Conservation (phyloP, 2,329 filamentous ascomycete genomes). For the Sclerotinia spermophila region DNA sequence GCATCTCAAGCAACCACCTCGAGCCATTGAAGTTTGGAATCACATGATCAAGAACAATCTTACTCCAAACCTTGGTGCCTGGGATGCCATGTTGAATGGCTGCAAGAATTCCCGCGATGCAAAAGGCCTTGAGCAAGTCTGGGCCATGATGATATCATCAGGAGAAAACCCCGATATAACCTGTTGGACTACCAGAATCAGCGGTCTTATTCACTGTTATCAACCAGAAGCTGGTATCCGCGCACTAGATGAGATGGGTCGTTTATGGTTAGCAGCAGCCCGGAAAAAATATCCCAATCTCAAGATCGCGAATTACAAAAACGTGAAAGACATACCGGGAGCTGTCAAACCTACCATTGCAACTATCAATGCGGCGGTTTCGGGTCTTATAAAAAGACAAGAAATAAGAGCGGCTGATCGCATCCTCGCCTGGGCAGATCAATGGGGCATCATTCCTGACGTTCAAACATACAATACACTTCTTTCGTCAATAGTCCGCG, state of each 20-base stretch:
- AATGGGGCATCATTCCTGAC: conserved; percentile 45
- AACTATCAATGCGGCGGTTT: conserved; percentile 67
- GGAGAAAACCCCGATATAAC: conserved; percentile 58
- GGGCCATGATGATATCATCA: conserved; percentile 58
- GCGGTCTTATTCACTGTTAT: conserved; percentile 57
- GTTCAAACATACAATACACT: conserved; percentile 61
- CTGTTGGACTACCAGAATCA: conserved; percentile 69
- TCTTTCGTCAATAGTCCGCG: conserved; percentile 56
- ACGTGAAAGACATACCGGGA: conserved; percentile 34
- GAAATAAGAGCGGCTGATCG: conserved; percentile 48
- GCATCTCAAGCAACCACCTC: conserved; percentile 40
- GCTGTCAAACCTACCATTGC: conserved; percentile 58
- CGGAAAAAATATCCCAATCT: conserved; percentile 26
- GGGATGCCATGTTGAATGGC: conserved; percentile 70
- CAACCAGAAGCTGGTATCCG: conserved; percentile 54
- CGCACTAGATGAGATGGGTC: conserved; percentile 64
- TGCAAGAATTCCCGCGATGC: conserved; percentile 59
- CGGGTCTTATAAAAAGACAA: conserved; percentile 53
- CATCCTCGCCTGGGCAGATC: conserved; percentile 49
- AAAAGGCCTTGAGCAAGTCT: conserved; percentile 61
- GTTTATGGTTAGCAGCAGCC: conserved; percentile 47
- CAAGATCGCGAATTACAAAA: conserved; percentile 25
- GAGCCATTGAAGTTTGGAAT: conserved; percentile 55
- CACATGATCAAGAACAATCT: conserved; percentile 52
- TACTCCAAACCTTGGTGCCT: conserved; percentile 60